phyloP scores from a whole-genome alignment of 768 basidiomycete species.

The Lentinus tigrinus region DNA sequence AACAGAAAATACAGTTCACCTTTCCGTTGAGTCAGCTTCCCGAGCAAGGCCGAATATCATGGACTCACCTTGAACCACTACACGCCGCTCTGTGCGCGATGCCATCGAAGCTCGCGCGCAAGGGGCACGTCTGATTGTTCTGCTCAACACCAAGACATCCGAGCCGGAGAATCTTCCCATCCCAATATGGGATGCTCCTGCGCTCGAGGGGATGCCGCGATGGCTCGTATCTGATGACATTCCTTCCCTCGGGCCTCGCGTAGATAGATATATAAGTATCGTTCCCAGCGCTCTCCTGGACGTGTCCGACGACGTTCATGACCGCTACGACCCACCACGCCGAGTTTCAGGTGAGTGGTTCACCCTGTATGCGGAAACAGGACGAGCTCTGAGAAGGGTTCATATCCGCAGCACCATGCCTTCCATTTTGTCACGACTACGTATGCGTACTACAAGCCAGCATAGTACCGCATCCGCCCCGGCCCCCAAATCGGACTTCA shows the following conservation, averaged over 20 bases:
- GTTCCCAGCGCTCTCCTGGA: neutral
- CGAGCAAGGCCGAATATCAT: too few relatives aligned
- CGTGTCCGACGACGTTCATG: neutral
- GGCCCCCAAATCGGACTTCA: neutral
- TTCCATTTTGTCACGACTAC: constrained; percentile 26
- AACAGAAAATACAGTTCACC: too few relatives aligned
- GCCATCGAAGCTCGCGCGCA: too few relatives aligned
- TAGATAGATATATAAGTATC: neutral
- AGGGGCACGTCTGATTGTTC: too few relatives aligned
- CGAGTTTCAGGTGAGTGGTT: neutral
- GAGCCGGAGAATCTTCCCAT: neutral
- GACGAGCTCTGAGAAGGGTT: neutral
- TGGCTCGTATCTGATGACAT: constrained; percentile 4
- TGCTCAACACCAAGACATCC: too few relatives aligned
- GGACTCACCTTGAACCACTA: constrained; percentile 9
- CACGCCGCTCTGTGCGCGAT: constrained; percentile 6
- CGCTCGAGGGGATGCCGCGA: constrained; percentile 1
- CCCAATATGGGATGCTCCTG: constrained; percentile 16
- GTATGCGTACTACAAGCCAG: constrained; percentile 22
- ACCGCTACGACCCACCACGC: neutral
- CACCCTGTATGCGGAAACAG: neutral
- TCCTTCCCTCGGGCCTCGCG: constrained; percentile 10
- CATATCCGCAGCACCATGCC: constrained; percentile 16
- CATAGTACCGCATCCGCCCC: neutral
- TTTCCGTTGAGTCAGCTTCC: too few relatives aligned